These are phyloP conservation scores for Pinus taeda DNA, from an alignment of 75 land plant species.

Conservation along the genomic window DNA sequence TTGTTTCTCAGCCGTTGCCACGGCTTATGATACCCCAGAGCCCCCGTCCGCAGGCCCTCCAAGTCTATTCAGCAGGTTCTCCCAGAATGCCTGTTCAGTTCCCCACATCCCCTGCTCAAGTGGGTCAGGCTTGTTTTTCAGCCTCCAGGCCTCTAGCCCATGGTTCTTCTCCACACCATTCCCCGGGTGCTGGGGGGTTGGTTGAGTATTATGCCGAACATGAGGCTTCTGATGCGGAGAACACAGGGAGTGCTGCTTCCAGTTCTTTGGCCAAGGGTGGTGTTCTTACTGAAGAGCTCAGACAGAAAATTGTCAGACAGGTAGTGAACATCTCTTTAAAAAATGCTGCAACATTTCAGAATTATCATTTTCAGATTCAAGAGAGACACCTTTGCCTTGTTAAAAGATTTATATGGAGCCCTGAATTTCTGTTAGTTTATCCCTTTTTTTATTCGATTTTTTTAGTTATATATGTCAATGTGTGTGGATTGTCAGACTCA, in stretches of 20 bases:
- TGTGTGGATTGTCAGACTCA: too few relatives aligned
- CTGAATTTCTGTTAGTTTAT: neutral
- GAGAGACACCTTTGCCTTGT: too few relatives aligned
- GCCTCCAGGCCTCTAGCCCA: neutral
- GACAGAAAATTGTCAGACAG: constrained; percentile 12
- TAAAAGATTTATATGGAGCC: too few relatives aligned
- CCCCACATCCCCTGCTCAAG: neutral
- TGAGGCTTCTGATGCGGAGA: constrained; percentile 1
- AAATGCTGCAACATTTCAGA: neutral
- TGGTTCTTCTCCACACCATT: neutral
- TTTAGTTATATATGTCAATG: too few relatives aligned
- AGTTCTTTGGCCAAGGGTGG: constrained; percentile 1
- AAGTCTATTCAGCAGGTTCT: neutral
- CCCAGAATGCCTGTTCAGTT: constrained; percentile 1
- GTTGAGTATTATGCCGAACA: neutral
- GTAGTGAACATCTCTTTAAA: neutral
- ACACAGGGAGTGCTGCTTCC: neutral
- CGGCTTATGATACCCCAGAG: neutral
- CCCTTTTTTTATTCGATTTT: neutral
- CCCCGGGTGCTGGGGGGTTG: neutral
- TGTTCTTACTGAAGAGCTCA: constrained; percentile 8
- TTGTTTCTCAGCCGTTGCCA: neutral
- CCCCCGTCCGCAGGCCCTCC: neutral
- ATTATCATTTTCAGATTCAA: too few relatives aligned
- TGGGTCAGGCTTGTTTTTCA: neutral